Conservation (phyloP, 2,329 filamentous ascomycete species). For the Ophiostoma sp. region DNA sequence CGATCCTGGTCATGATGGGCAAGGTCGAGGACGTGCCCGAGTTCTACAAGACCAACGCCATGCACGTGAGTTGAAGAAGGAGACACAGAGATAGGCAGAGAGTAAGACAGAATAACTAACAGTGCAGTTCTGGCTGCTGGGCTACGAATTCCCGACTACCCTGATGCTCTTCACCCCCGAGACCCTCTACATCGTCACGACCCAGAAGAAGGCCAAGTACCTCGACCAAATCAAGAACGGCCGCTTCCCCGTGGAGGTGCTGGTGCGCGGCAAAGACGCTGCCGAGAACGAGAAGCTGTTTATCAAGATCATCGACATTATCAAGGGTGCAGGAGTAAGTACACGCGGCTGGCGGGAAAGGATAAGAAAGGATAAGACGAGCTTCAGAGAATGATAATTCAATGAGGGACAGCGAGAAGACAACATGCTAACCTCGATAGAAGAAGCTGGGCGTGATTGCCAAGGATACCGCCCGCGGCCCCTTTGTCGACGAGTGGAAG, state of each 20-base stretch:
- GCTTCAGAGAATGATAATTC: not conserved
- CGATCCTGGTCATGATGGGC: constrained; percentile 86
- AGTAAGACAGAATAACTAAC: not conserved
- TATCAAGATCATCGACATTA: constrained; percentile 72
- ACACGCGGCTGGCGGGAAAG: not conserved
- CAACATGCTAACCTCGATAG: constrained; percentile 38
- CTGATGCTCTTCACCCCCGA: constrained; percentile 89
- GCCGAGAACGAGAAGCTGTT: constrained; percentile 90
- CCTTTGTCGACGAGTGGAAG: constrained; percentile 96
- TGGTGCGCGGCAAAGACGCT: constrained; percentile 86
- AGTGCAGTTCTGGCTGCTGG: constrained; percentile 87
- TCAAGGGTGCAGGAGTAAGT: constrained; percentile 81
- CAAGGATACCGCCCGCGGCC: constrained; percentile 79
- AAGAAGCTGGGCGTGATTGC: constrained; percentile 84
- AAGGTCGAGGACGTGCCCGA: constrained; percentile 84
- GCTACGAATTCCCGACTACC: constrained; percentile 97
- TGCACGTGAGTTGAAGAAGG: constrained; percentile 60
- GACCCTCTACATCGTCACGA: constrained; percentile 85
- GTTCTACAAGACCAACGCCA: constrained; percentile 93
- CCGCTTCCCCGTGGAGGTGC: constrained; percentile 85
- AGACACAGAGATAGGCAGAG: no score
- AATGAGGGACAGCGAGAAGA: not conserved
- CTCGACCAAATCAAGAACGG: constrained; percentile 87
- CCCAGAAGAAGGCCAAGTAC: constrained; percentile 96
- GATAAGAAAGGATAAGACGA: not conserved